These are phyloP conservation scores for Aspergillus sclerotialis DNA, from an alignment of 2,329 filamentous ascomycete species.

Conservation along the genomic window DNA sequence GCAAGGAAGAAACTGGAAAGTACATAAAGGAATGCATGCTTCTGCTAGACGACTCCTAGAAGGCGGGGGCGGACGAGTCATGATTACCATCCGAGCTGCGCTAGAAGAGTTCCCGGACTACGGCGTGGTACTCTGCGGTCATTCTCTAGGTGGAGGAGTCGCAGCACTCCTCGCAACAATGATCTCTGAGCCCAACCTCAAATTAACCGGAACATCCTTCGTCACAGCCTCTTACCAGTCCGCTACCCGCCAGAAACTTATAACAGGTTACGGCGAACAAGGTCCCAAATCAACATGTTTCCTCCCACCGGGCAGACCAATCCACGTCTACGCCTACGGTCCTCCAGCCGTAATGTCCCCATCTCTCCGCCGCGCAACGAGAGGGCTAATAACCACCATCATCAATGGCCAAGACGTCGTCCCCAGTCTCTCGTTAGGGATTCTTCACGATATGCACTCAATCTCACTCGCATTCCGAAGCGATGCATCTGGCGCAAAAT, in stretches of 20 bases:
- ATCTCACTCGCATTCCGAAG: conserved; percentile 66
- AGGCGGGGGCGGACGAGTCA: conserved; percentile 59
- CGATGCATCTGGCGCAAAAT: conserved; percentile 60
- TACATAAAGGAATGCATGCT: conserved; percentile 68
- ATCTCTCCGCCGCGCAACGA: conserved; percentile 61
- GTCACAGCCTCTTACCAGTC: conserved; percentile 48
- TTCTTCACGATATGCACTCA: conserved; percentile 68
- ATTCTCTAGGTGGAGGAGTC: conserved; percentile 63
- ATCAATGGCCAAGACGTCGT: conserved; percentile 69
- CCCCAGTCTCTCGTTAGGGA: conserved; percentile 64
- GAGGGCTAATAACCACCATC: conserved; percentile 67
- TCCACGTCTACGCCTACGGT: conserved; percentile 75
- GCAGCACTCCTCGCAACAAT: conserved; percentile 65
- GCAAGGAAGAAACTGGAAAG: conserved; percentile 59
- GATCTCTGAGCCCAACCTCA: conserved; percentile 54
- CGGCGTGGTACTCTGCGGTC: conserved; percentile 61
- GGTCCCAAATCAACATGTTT: conserved; percentile 29
- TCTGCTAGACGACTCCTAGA: conserved; percentile 62
- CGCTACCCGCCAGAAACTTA: conserved; percentile 32
- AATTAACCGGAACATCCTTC: conserved; percentile 50
- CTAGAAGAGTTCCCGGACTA: conserved; percentile 63
- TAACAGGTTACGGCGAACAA: conserved; percentile 21
- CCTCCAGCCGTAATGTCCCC: conserved; percentile 67
- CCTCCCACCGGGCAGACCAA: conserved; percentile 61
- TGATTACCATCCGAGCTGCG: conserved; percentile 59